Conservation (phyloP, 371 early-diverging fungal genomes). For the Mortierella sp. region DNA sequence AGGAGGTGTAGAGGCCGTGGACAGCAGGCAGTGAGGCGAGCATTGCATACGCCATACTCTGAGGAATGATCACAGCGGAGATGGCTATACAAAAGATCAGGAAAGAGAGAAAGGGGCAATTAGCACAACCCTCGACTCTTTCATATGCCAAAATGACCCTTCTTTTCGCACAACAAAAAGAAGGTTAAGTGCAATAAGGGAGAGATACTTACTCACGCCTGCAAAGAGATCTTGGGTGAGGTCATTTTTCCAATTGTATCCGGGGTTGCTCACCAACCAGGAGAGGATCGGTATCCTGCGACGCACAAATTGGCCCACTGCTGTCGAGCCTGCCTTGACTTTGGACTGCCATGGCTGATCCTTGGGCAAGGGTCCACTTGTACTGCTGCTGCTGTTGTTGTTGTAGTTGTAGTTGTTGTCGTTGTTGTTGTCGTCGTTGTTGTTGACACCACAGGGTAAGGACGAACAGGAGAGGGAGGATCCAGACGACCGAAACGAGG, state of each 20-base stretch:
- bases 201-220: slow-evolving; percentile 35
- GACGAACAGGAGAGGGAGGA: slow-evolving; percentile 1
- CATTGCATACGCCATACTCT: slow-evolving; percentile 68
- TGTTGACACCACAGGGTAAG: background rate
- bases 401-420: no score
- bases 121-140: background rate
- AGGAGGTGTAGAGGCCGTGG: slow-evolving; percentile 66
- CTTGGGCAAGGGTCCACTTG: background rate
- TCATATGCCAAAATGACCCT: slow-evolving; percentile 2
- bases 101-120: background rate
- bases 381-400: background rate
- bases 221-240: slow-evolving; percentile 41
- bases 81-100: slow-evolving; percentile 44
- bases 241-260: slow-evolving; percentile 38
- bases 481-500: slow-evolving; percentile 1
- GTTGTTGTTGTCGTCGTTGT: background rate
- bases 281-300: slow-evolving; percentile 33
- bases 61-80: slow-evolving; percentile 64
- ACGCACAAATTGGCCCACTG: slow-evolving; percentile 9
- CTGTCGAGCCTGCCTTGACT: background rate
- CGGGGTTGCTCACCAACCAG: slow-evolving; percentile 36
- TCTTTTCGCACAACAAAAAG: background rate
- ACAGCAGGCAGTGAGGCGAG: slow-evolving; percentile 65
- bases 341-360: slow-evolving; percentile 8
- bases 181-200: slow-evolving; percentile 29